These are phyloP conservation scores for Ensete glaucum DNA, from an alignment of 176 grass and related monocot species.

Conservation along the genomic window DNA sequence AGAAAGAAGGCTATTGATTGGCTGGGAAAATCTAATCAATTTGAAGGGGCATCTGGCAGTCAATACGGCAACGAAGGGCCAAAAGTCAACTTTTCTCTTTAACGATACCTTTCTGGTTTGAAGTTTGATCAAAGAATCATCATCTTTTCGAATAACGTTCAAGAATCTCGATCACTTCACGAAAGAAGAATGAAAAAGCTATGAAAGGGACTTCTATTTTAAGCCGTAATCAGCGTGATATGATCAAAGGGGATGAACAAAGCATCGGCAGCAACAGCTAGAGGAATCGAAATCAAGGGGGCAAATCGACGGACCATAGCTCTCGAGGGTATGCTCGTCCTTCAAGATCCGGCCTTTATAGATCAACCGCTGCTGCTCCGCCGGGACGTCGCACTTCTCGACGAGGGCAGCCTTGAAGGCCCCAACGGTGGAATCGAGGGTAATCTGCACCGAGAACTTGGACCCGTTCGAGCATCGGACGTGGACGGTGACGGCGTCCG, in stretches of 20 bases:
- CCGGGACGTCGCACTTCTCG: constrained; percentile 15
- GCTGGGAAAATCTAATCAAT: too few species aligned
- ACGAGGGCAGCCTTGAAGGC: constrained; percentile 3
- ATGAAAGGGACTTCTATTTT: too few species aligned
- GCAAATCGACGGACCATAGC: neutral
- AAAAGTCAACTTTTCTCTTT: too few species aligned
- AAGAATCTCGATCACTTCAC: too few species aligned
- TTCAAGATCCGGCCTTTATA: constrained; percentile 19
- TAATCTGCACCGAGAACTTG: constrained; percentile 5
- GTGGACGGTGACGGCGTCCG: neutral
- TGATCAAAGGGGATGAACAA: neutral
- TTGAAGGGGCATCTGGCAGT: too few species aligned
- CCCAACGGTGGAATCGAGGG: constrained; percentile 2
- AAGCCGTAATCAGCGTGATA: neutral
- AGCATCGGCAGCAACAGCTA: neutral
- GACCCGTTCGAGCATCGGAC: constrained; percentile 12
- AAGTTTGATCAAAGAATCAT: too few species aligned
- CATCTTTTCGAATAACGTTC: too few species aligned
- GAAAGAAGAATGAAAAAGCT: too few species aligned
- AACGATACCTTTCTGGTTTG: too few species aligned
- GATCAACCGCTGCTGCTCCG: constrained; percentile 12
- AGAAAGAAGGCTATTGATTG: too few species aligned
- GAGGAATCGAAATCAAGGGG: neutral
- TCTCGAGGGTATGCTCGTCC: constrained; percentile 2
- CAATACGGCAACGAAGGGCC: too few species aligned